Evolutionary conservation across 371 early-diverging fungal genomes (phyloP), one percentile per base, ranked within the genome.

Genomic region (Vittaforma corneae): DNA sequence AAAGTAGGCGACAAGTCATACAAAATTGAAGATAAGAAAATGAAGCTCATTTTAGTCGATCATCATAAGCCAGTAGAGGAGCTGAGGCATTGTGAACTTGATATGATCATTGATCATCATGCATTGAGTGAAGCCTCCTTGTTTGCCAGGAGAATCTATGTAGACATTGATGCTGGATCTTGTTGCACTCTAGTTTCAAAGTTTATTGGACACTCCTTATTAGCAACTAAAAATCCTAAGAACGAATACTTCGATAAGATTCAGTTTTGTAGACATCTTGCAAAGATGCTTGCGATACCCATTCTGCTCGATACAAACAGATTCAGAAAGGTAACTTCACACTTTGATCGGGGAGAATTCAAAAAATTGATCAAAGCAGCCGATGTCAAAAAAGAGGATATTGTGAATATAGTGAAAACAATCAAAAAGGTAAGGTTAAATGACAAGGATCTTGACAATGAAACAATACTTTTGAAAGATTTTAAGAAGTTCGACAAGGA

Each of bases 101-200:
- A 67, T 29, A 28, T 71, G 48, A 65, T 74, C 28, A 71, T 74
- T 6, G 75, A 74, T 57, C 75, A 74, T 48, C 75, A 74, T 45
- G 22, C 4, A 37, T 26, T 68, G 26, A 11, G 32, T 2, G 14
- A 22, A 20, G 24, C 28, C 11, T 18, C 55, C 11, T 2, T 55
- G 5, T n/a, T 32, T 3, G 68, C 63, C 3, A 58, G 59, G 32
- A 37, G 61, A 26, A 65, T 74, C 28, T 74, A 74, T 46, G 56
- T 67, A 6, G 75, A 74, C 45, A 53, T 62, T 2, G 62, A 62
- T 54, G 68, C 71, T 11, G 71, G 71, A 29, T 65, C 65, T 11
- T 50, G 64, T 44, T 57, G 68, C 20, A 74, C 71, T 20, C 51
- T 74, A 33, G 63, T 74, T 29, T 62, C 71, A n/a, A 70, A 60